Evolutionary conservation across 2,329 filamentous ascomycete genomes (phyloP).

Genomic region (Trichoderma sp.): DNA sequence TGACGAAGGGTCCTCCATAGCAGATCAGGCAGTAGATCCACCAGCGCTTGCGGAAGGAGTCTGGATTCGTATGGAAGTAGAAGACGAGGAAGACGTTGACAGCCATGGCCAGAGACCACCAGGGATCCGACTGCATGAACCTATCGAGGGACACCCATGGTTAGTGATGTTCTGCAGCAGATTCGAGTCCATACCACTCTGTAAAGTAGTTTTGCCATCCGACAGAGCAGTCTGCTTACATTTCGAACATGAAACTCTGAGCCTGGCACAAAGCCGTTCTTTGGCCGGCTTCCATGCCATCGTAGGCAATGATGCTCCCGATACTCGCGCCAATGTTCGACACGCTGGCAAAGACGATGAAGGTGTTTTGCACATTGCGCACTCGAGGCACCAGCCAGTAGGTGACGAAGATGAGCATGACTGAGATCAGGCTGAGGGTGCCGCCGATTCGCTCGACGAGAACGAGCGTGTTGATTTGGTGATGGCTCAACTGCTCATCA

Average conservation of each 20-base stretch:
- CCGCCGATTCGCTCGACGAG: conserved; percentile 58
- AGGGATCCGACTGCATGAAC: conserved; percentile 76
- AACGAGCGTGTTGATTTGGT: conserved; percentile 48
- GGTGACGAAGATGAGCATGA: conserved; percentile 55
- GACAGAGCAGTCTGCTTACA: conserved; percentile 52
- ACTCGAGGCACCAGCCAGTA: conserved; percentile 55
- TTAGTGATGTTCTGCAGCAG: neutral
- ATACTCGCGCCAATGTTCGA: conserved; percentile 61
- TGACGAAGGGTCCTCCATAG: conserved; percentile 71
- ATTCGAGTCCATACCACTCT: too few species aligned
- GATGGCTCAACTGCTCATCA: conserved; percentile 38
- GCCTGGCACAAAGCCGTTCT: conserved; percentile 62
- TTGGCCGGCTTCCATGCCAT: conserved; percentile 59
- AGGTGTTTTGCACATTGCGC: conserved; percentile 62
- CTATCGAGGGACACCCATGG: conserved; percentile 42
- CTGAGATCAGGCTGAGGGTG: conserved; percentile 54
- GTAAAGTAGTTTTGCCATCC: neutral
- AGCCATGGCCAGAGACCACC: conserved; percentile 82
- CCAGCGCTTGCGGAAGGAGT: conserved; percentile 71
- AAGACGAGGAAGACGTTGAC: conserved; percentile 76
- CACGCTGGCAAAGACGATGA: conserved; percentile 63
- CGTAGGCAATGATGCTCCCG: conserved; percentile 71
- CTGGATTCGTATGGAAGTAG: conserved; percentile 61
- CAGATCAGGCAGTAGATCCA: conserved; percentile 71
- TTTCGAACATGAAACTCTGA: conserved; percentile 65